phyloP scores from a whole-genome alignment of 2,329 filamentous ascomycete genomes.

The Hymenoscyphus albidus region DNA sequence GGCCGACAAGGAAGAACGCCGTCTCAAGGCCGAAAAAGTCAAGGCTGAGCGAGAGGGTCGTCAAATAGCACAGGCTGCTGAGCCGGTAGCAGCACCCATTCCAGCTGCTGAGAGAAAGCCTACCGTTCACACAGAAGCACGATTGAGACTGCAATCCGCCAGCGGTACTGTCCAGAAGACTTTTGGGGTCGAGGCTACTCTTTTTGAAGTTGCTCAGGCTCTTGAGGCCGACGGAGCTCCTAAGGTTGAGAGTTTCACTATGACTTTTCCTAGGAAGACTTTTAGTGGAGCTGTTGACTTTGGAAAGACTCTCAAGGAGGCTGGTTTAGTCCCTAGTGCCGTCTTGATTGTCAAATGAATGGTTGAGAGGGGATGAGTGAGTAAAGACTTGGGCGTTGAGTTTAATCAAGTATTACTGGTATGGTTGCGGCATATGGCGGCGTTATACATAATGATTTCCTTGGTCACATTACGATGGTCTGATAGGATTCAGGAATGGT shows the following conservation, averaged over 20 bases:
- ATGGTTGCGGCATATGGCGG: background rate
- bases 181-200: constrained; percentile 80
- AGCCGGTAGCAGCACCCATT: constrained; percentile 41
- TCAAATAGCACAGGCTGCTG: constrained; percentile 35
- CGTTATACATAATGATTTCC: background rate
- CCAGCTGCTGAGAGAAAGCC: constrained; percentile 38
- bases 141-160: constrained; percentile 75
- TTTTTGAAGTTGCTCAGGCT: constrained; percentile 85
- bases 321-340: constrained; percentile 85
- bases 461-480: background rate
- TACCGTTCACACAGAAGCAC: constrained; percentile 58
- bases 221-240: constrained; percentile 70
- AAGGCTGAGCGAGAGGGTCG: constrained; percentile 85
- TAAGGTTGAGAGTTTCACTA: constrained; percentile 71
- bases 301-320: constrained; percentile 87
- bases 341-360: constrained; percentile 68
- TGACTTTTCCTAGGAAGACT: constrained; percentile 82
- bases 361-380: background rate
- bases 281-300: constrained; percentile 70
- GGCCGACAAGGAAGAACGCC: constrained; percentile 86
- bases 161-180: constrained; percentile 80
- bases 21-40: constrained; percentile 77
- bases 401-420: background rate
- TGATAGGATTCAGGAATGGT: background rate
- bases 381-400: background rate